Percentiles rank a stretch among this genome's conserved stretches.
phyloP scores from a whole-genome alignment of 306 rosid genomes.

The Alnus rubra region DNA sequence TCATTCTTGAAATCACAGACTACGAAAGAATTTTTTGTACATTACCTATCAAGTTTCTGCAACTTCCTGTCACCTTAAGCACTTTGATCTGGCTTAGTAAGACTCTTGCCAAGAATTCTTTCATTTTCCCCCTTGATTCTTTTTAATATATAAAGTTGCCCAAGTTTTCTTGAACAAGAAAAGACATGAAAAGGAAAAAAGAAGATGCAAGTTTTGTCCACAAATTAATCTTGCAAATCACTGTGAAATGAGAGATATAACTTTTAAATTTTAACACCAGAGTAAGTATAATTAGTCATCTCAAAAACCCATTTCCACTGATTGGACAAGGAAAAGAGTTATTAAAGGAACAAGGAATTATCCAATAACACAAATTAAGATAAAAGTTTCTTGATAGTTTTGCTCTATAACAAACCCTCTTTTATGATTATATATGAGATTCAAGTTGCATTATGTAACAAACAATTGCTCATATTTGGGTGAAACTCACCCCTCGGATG shows the following conservation, averaged over 20 bases:
- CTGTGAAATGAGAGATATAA: no score
- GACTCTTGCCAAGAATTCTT: not conserved
- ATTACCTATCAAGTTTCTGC: not conserved
- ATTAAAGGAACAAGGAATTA: no score
- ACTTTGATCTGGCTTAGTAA: not conserved
- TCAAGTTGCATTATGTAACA: no score
- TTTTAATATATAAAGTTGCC: not conserved
- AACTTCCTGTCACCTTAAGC: not conserved
- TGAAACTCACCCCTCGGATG: not conserved
- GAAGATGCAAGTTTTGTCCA: not conserved
- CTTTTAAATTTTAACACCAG: no score
- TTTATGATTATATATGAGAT: no score
- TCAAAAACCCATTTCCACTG: no score
- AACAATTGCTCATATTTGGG: not conserved
- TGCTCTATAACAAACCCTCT: no score
- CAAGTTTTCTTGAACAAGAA: not conserved
- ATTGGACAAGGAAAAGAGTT: no score
- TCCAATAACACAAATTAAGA: no score
- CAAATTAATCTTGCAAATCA: not conserved
- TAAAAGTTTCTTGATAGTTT: no score
- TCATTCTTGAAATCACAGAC: no score
- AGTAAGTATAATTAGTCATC: no score
- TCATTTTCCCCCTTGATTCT: not conserved
- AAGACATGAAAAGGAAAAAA: not conserved
- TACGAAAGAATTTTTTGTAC: not conserved